Evolutionary conservation across 345 rosid genomes (phyloP).

Genomic region (Acer saccharum): DNA sequence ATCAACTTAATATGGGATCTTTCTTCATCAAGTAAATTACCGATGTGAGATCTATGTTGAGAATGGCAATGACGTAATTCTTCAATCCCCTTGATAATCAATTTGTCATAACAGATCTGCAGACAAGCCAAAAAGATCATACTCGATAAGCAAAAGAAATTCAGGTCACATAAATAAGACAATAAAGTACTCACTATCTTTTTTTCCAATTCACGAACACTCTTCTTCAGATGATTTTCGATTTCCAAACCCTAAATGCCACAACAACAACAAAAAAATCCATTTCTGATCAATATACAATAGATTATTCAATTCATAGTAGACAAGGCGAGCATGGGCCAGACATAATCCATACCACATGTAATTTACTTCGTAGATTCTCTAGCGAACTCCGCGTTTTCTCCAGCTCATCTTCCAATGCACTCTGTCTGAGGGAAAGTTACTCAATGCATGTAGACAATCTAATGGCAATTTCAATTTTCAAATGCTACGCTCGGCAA

Average conservation of each 20-base stretch:
- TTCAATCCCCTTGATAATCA: constrained; percentile 46
- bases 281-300: background rate
- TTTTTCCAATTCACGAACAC: constrained; percentile 71
- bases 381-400: constrained; percentile 57
- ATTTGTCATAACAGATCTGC: constrained; percentile 64
- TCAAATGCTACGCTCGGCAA: constrained; percentile 10
- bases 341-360: constrained; percentile 58
- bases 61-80: constrained; percentile 63
- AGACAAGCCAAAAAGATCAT: constrained; percentile 29
- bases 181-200: constrained; percentile 61
- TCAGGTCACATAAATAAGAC: constrained; percentile 6
- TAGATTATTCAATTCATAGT: constrained; percentile 3
- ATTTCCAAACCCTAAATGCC: constrained; percentile 81
- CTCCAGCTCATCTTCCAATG: constrained; percentile 83
- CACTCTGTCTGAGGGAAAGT: constrained; percentile 93
- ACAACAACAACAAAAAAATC: constrained; percentile 17
- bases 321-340: constrained; percentile 1
- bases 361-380: constrained; percentile 71
- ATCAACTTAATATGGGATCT: constrained; percentile 46
- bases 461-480: constrained; percentile 8
- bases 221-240: constrained; percentile 91
- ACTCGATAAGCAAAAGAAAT: constrained; percentile 15
- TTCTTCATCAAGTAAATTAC: constrained; percentile 64
- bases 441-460: constrained; percentile 46
- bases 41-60: constrained; percentile 53